Evolutionary conservation across 1,284 basidiomycete species (phyloP).

Genomic region (Ustilago xerochloae): DNA sequence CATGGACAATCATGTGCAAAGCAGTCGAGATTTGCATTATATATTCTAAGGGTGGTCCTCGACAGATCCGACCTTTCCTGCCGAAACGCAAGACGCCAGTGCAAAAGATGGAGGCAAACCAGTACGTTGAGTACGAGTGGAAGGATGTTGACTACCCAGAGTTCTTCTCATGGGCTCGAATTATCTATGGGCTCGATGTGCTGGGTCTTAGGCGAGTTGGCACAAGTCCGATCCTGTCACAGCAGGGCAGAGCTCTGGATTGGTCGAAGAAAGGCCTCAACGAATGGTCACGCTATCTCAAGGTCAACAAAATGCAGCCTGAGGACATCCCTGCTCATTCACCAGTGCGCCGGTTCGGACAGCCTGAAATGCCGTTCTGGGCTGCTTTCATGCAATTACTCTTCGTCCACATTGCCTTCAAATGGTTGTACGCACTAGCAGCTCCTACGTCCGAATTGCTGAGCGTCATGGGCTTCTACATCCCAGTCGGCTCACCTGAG

Average conservation of each 20-base stretch:
- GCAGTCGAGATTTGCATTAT: conserved; percentile 28
- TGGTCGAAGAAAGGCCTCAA: conserved; percentile 35
- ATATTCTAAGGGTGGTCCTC: conserved; percentile 25
- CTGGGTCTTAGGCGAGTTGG: conserved; percentile 18
- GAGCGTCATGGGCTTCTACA: conserved; percentile 21
- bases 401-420: conserved; percentile 10
- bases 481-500: conserved; percentile 11
- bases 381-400: conserved; percentile 8
- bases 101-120: conserved; percentile 1
- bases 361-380: conserved; percentile 26
- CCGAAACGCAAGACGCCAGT: conserved; percentile 4
- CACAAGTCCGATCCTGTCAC: conserved; percentile 16
- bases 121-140: conserved; percentile 32
- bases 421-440: conserved; percentile 29
- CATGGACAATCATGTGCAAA: conserved; percentile 36
- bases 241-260: conserved; percentile 33
- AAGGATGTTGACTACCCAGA: conserved; percentile 15
- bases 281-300: conserved; percentile 29
- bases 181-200: conserved; percentile 28
- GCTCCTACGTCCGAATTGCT: conserved; percentile 17
- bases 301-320: conserved; percentile 15
- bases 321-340: conserved; percentile 23
- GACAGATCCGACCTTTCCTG: conserved; percentile 31
- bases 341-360: conserved; percentile 37
- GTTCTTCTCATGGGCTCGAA: conserved; percentile 11